Conservation (phyloP, 2,329 filamentous ascomycete genomes). For the Bipolaris oryzae region DNA sequence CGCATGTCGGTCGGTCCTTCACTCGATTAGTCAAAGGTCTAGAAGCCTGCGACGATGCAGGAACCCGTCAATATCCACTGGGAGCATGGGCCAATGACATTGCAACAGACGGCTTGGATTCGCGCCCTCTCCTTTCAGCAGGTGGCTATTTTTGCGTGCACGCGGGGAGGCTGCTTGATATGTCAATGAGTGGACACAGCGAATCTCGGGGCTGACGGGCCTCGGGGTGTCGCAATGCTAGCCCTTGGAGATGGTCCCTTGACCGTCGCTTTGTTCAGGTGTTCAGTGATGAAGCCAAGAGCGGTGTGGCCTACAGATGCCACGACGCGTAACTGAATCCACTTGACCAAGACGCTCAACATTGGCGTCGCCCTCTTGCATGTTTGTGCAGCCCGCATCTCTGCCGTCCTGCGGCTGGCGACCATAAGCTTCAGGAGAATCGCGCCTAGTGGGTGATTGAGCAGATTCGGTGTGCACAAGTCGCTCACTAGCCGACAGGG, state of each 20-base stretch:
- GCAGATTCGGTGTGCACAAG: slow-evolving; percentile 19
- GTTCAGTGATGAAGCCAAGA: slow-evolving; percentile 7
- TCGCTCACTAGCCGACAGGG: slow-evolving; percentile 22
- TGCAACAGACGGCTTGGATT: slow-evolving; percentile 13
- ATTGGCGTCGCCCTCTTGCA: neutral
- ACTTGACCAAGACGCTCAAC: neutral
- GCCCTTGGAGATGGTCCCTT: neutral
- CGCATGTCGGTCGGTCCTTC: slow-evolving; percentile 15
- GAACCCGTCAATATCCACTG: slow-evolving; percentile 29
- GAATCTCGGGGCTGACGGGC: slow-evolving; percentile 4
- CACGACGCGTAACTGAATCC: slow-evolving; percentile 1
- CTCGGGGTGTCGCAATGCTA: slow-evolving; percentile 1
- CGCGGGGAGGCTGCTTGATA: slow-evolving; percentile 13
- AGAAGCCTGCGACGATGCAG: slow-evolving; percentile 30
- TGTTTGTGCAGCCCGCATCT: slow-evolving; percentile 10
- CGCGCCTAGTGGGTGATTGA: slow-evolving; percentile 16
- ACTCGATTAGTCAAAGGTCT: slow-evolving; percentile 22
- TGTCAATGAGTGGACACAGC: slow-evolving; percentile 7
- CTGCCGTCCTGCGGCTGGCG: slow-evolving; percentile 14
- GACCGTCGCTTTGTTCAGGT: slow-evolving; percentile 12
- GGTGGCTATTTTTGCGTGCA: slow-evolving; percentile 23
- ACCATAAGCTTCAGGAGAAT: slow-evolving; percentile 7
- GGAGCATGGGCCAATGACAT: slow-evolving; percentile 9
- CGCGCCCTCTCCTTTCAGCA: slow-evolving; percentile 19
- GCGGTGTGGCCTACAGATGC: neutral